These are phyloP conservation scores for Nannochloris sp. DNA, from an alignment of 139 green algal species.

Conservation along the genomic window DNA sequence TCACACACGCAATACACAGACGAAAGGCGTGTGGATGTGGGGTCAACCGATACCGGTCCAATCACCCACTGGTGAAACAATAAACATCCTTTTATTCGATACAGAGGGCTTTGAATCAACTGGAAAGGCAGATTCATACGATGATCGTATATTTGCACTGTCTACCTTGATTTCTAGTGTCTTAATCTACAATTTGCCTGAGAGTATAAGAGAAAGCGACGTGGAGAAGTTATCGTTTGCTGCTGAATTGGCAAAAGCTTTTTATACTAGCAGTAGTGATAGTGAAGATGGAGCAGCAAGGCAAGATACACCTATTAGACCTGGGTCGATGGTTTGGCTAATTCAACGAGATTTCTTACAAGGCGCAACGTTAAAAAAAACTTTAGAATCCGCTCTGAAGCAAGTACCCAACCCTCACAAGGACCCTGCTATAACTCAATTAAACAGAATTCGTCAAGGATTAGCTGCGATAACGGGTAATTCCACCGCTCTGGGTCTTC, in stretches of 20 bases:
- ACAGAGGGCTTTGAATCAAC: constrained; percentile 92
- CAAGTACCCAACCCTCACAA: constrained; percentile 66
- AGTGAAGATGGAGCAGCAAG: not conserved
- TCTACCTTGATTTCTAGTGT: constrained; percentile 61
- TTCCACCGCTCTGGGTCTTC: constrained; percentile 60
- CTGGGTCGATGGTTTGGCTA: constrained; percentile 83
- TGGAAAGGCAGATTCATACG: constrained; percentile 80
- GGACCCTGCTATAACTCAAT: constrained; percentile 41
- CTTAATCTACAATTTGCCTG: constrained; percentile 87
- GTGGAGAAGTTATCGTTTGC: constrained; percentile 89
- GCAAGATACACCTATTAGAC: constrained; percentile 22
- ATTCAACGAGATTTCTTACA: constrained; percentile 91
- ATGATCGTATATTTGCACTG: constrained; percentile 93
- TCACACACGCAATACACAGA: constrained; percentile 84
- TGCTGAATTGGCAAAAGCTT: constrained; percentile 74
- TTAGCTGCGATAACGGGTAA: constrained; percentile 40
- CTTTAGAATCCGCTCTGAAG: constrained; percentile 57
- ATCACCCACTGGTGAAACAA: constrained; percentile 1
- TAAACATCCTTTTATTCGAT: constrained; percentile 75
- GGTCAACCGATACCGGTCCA: constrained; percentile 46
- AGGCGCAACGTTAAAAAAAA: constrained; percentile 58
- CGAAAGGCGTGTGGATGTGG: constrained; percentile 93
- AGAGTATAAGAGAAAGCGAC: constrained; percentile 80
- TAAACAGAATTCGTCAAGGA: constrained; percentile 20
- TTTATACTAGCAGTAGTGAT: constrained; percentile 27